These are phyloP conservation scores for Penicillium maclennaniae DNA, from an alignment of 495 filamentous ascomycete species.

Conservation along the genomic window DNA sequence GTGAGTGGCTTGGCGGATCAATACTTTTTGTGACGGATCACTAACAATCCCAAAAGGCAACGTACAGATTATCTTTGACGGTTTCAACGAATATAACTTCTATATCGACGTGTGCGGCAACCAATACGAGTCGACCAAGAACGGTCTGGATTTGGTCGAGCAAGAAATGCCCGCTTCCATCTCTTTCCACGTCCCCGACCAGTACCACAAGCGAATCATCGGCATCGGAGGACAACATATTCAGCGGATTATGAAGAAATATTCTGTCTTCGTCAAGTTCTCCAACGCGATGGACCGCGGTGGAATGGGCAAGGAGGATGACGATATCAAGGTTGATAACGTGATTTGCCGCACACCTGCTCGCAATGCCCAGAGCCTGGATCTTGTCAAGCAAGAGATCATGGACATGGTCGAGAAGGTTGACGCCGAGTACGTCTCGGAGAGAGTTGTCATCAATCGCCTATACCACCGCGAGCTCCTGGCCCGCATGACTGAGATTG, in stretches of 20 bases:
- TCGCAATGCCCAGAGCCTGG: constrained; percentile 92
- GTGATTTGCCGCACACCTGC: constrained; percentile 97
- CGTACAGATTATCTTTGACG: constrained; percentile 98
- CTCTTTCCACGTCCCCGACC: constrained; percentile 98
- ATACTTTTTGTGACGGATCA: background rate
- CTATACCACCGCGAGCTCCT: constrained; percentile 93
- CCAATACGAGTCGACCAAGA: constrained; percentile 87
- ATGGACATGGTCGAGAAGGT: constrained; percentile 99
- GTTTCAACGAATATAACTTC: constrained; percentile 99
- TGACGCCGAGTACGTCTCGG: constrained; percentile 92
- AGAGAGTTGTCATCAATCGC: constrained; percentile 88
- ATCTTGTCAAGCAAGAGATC: constrained; percentile 97
- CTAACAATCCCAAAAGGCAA: constrained; percentile 53
- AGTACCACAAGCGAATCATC: constrained; percentile 99
- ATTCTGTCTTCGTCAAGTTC: constrained; percentile 99
- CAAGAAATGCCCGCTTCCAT: constrained; percentile 99
- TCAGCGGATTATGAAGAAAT: constrained; percentile 99
- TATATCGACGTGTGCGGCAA: constrained; percentile 95
- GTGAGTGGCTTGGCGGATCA: constrained; percentile 39
- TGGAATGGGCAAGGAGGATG: constrained; percentile 88
- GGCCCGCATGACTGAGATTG: constrained; percentile 78
- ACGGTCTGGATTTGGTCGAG: constrained; percentile 86
- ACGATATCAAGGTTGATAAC: constrained; percentile 98
- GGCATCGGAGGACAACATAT: constrained; percentile 98
- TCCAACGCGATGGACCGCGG: constrained; percentile 99